These are phyloP conservation scores for Dendrocalamus sinicus DNA, from an alignment of 176 grass and related monocot species.

Conservation along the genomic window DNA sequence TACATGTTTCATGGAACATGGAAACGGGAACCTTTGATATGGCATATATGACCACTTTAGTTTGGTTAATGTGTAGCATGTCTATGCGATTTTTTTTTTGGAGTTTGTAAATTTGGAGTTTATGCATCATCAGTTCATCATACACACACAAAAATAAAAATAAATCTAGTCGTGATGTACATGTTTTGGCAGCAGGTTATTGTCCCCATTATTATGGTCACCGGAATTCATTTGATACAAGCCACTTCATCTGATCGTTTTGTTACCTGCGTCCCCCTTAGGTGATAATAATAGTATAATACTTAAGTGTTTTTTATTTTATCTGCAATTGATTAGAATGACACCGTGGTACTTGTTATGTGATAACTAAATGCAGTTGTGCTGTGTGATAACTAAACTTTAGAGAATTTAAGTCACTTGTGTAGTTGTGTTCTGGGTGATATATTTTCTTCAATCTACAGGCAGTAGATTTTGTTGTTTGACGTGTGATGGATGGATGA, in stretches of 20 bases:
- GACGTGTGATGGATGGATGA: not conserved
- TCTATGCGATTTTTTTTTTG: not conserved
- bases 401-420: not conserved
- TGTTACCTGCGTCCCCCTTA: conserved; percentile 1
- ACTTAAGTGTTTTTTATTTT: not conserved
- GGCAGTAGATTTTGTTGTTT: not conserved
- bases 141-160: not conserved
- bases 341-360: not conserved
- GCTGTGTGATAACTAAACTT: not conserved
- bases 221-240: not conserved
- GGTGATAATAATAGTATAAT: not conserved
- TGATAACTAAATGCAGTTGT: conserved; percentile 1
- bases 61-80: not conserved
- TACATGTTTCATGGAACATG: not conserved
- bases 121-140: not conserved
- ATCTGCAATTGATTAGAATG: not conserved
- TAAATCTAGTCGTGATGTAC: not conserved
- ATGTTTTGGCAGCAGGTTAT: not conserved
- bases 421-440: not conserved
- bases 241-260: not conserved
- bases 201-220: not conserved
- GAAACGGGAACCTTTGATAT: not conserved
- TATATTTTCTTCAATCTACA: conserved; percentile 17
- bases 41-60: not conserved
- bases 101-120: conserved; percentile 6